Evolutionary conservation across 352 stramenopile species (phyloP).

Genomic region (Saprolegnia diclina): DNA sequence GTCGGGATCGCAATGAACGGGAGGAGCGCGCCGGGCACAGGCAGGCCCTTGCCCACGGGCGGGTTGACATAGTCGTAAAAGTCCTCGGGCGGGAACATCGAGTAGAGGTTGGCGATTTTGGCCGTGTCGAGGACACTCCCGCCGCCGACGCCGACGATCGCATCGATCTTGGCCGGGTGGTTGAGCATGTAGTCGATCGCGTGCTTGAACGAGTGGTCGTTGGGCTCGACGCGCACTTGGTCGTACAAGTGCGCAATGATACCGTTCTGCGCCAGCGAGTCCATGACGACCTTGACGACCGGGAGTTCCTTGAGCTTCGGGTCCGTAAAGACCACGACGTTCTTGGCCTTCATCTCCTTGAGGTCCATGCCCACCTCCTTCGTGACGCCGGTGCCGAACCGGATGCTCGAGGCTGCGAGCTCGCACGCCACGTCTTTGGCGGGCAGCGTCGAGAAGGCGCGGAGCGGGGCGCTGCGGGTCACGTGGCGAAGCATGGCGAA

Average conservation of each 20-base stretch:
- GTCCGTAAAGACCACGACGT: conserved; percentile 41
- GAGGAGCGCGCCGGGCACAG: conserved; percentile 33
- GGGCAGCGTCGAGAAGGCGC: conserved; percentile 3
- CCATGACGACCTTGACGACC: conserved; percentile 32
- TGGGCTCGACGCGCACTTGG: conserved; percentile 41
- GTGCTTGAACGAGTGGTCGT: conserved; percentile 40
- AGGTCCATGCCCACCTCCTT: conserved; percentile 40
- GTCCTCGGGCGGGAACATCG: conserved; percentile 32
- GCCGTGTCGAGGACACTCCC: conserved; percentile 45
- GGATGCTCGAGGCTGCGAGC: conserved; percentile 37
- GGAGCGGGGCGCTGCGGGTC: too few species aligned
- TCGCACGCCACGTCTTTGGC: conserved; percentile 32
- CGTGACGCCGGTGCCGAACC: conserved; percentile 36
- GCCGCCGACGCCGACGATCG: conserved; percentile 38
- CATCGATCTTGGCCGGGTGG: conserved; percentile 28
- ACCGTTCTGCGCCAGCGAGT: conserved; percentile 34
- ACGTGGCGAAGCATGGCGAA: conserved; percentile 3
- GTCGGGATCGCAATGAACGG: conserved; percentile 47
- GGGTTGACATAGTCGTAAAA: conserved; percentile 56
- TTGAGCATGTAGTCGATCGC: conserved; percentile 36
- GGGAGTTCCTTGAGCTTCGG: conserved; percentile 30
- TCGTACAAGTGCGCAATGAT: conserved; percentile 33
- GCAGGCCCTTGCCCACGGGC: conserved; percentile 37
- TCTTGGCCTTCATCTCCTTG: conserved; percentile 31
- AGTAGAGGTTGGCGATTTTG: conserved; percentile 47